Base-by-base conservation (phyloP, 2,329 filamentous ascomycete genomes). In the Metarhizium album region DNA sequence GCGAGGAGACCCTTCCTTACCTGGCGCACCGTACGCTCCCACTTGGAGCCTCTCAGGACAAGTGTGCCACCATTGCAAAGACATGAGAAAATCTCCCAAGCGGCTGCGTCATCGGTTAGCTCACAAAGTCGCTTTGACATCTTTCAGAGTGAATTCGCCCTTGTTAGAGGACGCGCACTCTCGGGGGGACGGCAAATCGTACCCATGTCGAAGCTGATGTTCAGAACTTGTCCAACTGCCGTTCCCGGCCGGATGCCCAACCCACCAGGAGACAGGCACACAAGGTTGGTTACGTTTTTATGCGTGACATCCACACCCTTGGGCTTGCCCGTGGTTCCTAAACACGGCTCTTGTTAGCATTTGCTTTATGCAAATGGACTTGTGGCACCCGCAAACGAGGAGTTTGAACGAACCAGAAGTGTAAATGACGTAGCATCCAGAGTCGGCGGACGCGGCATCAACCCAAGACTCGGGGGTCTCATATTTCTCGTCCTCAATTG, bases 131-230 rank as follows among this genome's bases (percentile, higher is more conserved):
- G n/a, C n/a, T n/a, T n/a, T n/a, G n/a, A n/a, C n/a, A n/a, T n/a
- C n/a, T n/a, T n/a, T n/a, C n/a, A n/a, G n/a, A n/a, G n/a, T n/a
- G n/a, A n/a, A n/a, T n/a, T n/a, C n/a, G n/a, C n/a, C n/a, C n/a
- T n/a, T n/a, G n/a, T n/a, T n/a, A n/a, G n/a, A n/a, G n/a, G n/a
- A n/a, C n/a, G n/a, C n/a, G n/a, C n/a, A n/a, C n/a, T n/a, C n/a
- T n/a, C n/a, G n/a, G n/a, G n/a, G n/a, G n/a, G n/a, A 40, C 18
- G 13, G 23, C 42, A 50, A 14, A 37, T 64, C 74, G 58, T 67
- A 79, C 78, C 75, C 77, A 82, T 81, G 55, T 82, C 79, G 54
- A 82, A 82, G 42, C 74, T 75, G 43, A 82, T 73, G 53, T 76
- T 80, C 40, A 82, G 66, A 6, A 80, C 67, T 50, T 79, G 76